Evolutionary conservation across 768 basidiomycete species (phyloP), one percentile per base, ranked within the genome.

Genomic region (Leccinellum rugosiceps): DNA sequence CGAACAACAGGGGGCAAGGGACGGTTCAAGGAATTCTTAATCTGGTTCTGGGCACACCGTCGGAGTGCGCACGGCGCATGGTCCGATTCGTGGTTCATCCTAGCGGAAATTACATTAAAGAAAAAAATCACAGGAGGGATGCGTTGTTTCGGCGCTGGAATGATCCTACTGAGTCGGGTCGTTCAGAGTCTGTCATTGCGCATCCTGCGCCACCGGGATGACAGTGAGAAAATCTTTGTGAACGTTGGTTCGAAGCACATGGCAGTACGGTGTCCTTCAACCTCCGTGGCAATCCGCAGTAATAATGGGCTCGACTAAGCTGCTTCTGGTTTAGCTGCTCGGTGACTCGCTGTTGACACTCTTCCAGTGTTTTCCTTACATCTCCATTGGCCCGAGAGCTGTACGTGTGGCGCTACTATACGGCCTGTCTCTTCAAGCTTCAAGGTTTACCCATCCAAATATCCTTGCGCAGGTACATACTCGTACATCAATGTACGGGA

Each of bases 61-160:
- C 60, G 48, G 52, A 32, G 45, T 50, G 53, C 41, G 41, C 52
- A 23, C 50, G 61, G 61, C 61, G 32, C 35, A 41, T 48, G n/a
- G 13, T 43, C 38, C 26, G 19, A 55, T 25, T 52, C 53, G 19
- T 52, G 44, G 58, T 57, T 46, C 52, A 49, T 57, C 26, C 38
- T 11, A 48, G 8, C n/a, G 10, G 43, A 48, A 62, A n/a, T 23
- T 9, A 41, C n/a, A 41, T 41, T 41, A 32, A 49, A n/a, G 43
- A 45, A 53, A 23, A 46, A n/a, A n/a, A 52, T 13, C 30, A 46
- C 25, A 51, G 21, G 35, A 53, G 19, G 38, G 14, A 25, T 21
- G 58, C 31, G 44, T 28, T 51, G 58, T 56, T 53, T 47, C 62
- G 35, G 38, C 14, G 35, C 63, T 32, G 45, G 46, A 44, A 19